Percentiles rank a stretch among this genome's conserved stretches.
phyloP scores from a whole-genome alignment of 768 basidiomycete genomes.

The Tylopilus plumbeoviolaceoides region DNA sequence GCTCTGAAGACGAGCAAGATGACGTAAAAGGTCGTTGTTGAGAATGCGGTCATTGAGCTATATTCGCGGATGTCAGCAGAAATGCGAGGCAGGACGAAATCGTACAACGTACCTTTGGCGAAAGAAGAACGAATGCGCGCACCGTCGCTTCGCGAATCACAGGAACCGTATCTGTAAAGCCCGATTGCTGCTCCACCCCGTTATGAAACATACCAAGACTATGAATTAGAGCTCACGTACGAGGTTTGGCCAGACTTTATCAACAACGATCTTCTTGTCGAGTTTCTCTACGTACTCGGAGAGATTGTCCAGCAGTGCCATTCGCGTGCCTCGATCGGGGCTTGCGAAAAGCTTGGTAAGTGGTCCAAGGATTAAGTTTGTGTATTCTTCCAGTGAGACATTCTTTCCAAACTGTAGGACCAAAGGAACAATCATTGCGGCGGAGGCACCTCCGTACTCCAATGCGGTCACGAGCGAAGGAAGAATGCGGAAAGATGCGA shows the following conservation, averaged over 20 bases:
- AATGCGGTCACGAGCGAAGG: conserved; percentile 79
- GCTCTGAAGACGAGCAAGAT: conserved; percentile 88
- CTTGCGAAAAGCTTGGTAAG: conserved; percentile 82
- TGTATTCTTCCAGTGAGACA: conserved; percentile 67
- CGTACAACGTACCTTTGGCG: conserved; percentile 62
- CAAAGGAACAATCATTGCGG: conserved; percentile 75
- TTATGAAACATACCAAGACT: not conserved
- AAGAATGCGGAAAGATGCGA: conserved; percentile 79
- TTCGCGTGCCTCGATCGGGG: conserved; percentile 89
- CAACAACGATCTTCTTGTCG: conserved; percentile 78
- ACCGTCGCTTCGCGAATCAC: conserved; percentile 93
- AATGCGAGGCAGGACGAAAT: not conserved
- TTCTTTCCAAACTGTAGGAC: conserved; percentile 76
- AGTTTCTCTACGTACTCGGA: conserved; percentile 82
- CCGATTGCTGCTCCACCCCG: conserved; percentile 66
- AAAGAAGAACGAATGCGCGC: conserved; percentile 77
- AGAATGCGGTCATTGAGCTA: conserved; percentile 88
- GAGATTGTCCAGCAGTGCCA: conserved; percentile 88
- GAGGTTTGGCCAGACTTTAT: conserved; percentile 91
- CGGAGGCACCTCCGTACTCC: conserved; percentile 74
- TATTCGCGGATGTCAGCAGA: not conserved
- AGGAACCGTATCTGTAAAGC: conserved; percentile 92
- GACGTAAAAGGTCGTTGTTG: conserved; percentile 93
- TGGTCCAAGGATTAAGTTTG: conserved; percentile 64
- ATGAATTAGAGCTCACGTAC: conserved; percentile 37